These are phyloP conservation scores for Albizia julibrissin DNA, from an alignment of 306 rosid species.

Conservation along the genomic window DNA sequence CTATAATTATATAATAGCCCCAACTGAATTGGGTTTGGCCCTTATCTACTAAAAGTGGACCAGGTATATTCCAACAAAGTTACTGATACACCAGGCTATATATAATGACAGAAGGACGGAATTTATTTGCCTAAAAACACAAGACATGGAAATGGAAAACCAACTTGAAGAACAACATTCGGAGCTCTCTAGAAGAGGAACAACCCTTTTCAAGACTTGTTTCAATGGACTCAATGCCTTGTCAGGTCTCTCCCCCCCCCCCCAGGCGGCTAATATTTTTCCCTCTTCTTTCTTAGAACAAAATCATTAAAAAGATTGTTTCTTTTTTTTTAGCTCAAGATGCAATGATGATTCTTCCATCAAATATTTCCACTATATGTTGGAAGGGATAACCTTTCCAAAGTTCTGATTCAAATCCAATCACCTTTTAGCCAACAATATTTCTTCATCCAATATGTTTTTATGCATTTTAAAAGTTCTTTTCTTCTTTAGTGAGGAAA, in stretches of 20 bases:
- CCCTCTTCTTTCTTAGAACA: neutral
- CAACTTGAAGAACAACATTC: conserved; percentile 28
- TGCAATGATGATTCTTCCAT: neutral
- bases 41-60: too few relatives aligned
- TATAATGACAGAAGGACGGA: neutral
- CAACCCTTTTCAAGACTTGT: conserved; percentile 52
- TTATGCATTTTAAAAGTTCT: neutral
- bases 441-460: neutral
- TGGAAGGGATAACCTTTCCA: neutral
- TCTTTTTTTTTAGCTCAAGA: neutral
- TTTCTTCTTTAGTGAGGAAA: neutral
- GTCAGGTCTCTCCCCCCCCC: conserved; percentile 42
- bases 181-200: conserved; percentile 40
- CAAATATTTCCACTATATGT: neutral
- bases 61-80: neutral
- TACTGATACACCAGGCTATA: neutral
- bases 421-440: neutral
- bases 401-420: neutral
- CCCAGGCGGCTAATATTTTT: neutral
- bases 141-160: conserved; percentile 53
- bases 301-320: neutral
- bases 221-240: conserved; percentile 63
- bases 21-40: too few relatives aligned
- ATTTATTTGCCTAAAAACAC: neutral
- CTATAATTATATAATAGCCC: too few relatives aligned